Percentiles rank a stretch among this genome's conserved stretches.
phyloP scores from a whole-genome alignment of 2,329 filamentous ascomycete genomes.

The Aspergillus unguis region DNA sequence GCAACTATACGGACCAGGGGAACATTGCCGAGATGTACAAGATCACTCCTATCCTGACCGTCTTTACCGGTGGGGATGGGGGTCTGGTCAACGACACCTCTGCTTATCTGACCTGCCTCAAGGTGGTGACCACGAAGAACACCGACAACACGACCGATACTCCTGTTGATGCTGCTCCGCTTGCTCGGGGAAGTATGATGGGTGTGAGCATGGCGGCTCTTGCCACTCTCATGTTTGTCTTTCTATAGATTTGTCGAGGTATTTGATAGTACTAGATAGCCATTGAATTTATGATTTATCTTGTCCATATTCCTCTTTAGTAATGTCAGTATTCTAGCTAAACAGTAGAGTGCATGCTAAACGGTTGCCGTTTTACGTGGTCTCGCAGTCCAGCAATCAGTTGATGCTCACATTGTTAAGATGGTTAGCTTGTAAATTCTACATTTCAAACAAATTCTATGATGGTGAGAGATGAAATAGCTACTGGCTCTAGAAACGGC shows the following conservation, averaged over 20 bases:
- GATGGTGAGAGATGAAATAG: too few species aligned
- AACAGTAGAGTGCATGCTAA: too few species aligned
- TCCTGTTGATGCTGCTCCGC: neutral
- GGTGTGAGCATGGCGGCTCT: neutral
- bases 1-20: constrained; percentile 1
- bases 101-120: constrained; percentile 18
- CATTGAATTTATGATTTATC: too few species aligned
- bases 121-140: constrained; percentile 10
- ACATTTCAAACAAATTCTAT: too few species aligned
- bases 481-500: too few species aligned
- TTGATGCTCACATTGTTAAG: too few species aligned
- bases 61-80: constrained; percentile 7
- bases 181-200: neutral
- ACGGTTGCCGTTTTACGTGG: too few species aligned
- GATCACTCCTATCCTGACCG: constrained; percentile 16
- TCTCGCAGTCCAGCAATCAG: too few species aligned
- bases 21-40: constrained; percentile 12
- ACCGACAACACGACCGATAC: neutral
- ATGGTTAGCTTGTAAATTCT: too few species aligned
- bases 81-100: constrained; percentile 12
- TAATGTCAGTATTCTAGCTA: too few species aligned
- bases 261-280: too few species aligned
- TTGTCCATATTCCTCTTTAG: too few species aligned
- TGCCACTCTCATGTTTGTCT: neutral
- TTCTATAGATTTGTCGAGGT: neutral